Evolutionary conservation across 2,329 filamentous ascomycete genomes (phyloP), one percentile per base, ranked within the genome.

Genomic region (Stagonosporopsis vannaccii): DNA sequence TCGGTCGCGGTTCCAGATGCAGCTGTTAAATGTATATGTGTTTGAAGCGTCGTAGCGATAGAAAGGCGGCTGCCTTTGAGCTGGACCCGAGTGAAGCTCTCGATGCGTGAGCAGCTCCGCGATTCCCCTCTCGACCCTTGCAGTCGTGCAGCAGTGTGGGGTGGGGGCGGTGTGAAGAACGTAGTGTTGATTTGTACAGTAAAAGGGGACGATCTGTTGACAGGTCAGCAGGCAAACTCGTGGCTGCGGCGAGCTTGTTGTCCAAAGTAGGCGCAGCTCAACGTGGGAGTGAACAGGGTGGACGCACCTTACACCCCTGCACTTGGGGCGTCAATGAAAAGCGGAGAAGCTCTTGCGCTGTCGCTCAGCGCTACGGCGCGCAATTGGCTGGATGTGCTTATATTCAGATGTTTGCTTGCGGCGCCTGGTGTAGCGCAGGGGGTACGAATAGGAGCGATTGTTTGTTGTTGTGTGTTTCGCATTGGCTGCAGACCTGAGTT

Each of bases 311-410:
- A 51, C 63, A 67, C 66, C 63, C 61, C 61, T 65, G 61, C 63
- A 56, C 51, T 60, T 60, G 60, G 60, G 56, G 65, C 65, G 65
- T 63, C 63, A 60, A 63, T 55, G 61, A 61, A 66, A 68, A 69
- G 65, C 63, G 63, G 66, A 67, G 66, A 63, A 63, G 58, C 55
- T 52, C 58, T 45, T 48, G 51, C 55, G 56, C 55, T 50, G 47
- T 43, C 25, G 25, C 33, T 36, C 17, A 36, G 9, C 43, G 15
- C n/a, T 44, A 51, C 46, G 41, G 56, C 23, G 46, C 44, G 56
- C 52, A 58, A 54, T 57, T 56, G 41, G 50, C 50, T 32, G 22
- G 39, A n/a, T 30, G 2, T 49, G 35, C 51, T n/a, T 23, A 45
- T 42, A 17, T 32, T 43, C 20, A 47, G 30, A 35, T 23, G 28